These are phyloP conservation scores for Sporobolomyces roseus DNA, from an alignment of 768 basidiomycete genomes.

Conservation along the genomic window DNA sequence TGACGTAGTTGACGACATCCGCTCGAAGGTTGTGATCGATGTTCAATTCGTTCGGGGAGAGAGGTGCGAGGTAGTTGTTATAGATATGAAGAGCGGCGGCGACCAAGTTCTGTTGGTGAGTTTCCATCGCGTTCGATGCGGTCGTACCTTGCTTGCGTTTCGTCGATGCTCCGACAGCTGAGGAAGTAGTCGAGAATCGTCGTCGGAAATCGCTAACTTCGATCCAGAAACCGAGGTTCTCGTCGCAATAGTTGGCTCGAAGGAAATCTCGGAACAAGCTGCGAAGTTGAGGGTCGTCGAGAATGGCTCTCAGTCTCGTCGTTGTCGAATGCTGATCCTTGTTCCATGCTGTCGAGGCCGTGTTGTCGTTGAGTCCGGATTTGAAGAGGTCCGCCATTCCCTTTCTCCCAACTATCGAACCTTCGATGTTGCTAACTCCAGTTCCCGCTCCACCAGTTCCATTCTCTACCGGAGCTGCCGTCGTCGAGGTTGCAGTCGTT, in stretches of 20 bases:
- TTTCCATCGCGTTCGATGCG: conserved; percentile 72
- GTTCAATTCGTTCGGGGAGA: conserved; percentile 92
- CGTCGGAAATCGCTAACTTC: conserved; percentile 96
- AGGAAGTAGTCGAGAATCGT: conserved; percentile 92
- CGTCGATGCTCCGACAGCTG: conserved; percentile 57
- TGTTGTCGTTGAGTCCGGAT: conserved; percentile 24
- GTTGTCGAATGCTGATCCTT: conserved; percentile 79
- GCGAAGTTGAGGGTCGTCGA: conserved; percentile 85
- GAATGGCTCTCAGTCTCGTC: conserved; percentile 80
- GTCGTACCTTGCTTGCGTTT: conserved; percentile 27
- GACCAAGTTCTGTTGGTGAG: conserved; percentile 90
- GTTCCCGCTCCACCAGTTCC: no score
- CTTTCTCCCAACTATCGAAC: conserved; percentile 23
- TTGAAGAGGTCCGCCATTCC: conserved; percentile 44
- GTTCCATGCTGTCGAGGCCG: conserved; percentile 42
- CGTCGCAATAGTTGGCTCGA: conserved; percentile 91
- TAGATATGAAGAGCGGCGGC: conserved; percentile 81
- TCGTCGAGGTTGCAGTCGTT: neutral
- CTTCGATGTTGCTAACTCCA: conserved; percentile 34
- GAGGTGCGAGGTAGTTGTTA: conserved; percentile 90
- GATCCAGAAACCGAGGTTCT: conserved; percentile 95
- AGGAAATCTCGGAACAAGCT: conserved; percentile 91
- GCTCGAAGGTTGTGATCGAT: conserved; percentile 95
- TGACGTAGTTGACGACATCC: conserved; percentile 87
- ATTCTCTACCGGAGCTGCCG: neutral